Percentiles rank a stretch among this genome's conserved stretches.
Conservation (phyloP, 106 monocot genomes). For the Apostasia shenzhenica region DNA sequence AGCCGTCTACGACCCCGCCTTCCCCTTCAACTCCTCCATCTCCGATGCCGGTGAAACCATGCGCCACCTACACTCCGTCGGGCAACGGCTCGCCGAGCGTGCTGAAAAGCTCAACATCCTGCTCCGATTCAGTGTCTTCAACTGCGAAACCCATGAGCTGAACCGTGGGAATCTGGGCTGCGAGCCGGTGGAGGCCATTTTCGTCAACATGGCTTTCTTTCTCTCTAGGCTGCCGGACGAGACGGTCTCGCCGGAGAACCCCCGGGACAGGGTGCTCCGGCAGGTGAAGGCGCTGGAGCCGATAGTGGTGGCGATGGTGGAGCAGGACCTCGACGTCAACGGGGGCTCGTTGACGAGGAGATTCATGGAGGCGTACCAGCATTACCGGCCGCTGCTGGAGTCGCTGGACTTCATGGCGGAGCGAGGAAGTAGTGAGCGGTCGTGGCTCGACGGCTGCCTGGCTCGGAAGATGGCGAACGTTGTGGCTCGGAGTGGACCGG, state of each 20-base stretch:
- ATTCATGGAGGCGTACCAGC: constrained; percentile 40
- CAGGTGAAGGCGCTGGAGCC: constrained; percentile 36
- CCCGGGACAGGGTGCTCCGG: constrained; percentile 62
- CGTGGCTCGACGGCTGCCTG: constrained; percentile 36
- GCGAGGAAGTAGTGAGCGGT: constrained; percentile 23
- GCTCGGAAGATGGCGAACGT: constrained; percentile 40
- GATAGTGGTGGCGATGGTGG: constrained; percentile 38
- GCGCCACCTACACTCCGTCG: constrained; percentile 15
- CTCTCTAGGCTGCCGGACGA: constrained; percentile 60
- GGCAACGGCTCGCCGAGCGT: constrained; percentile 21
- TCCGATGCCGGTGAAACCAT: not conserved
- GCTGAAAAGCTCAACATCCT: constrained; percentile 26
- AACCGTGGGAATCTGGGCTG: constrained; percentile 29
- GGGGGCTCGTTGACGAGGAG: constrained; percentile 51
- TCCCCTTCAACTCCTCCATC: constrained; percentile 2
- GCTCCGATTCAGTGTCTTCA: constrained; percentile 40
- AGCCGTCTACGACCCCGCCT: constrained; percentile 9
- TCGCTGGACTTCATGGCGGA: constrained; percentile 30
- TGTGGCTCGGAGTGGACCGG: constrained; percentile 38
- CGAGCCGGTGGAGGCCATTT: constrained; percentile 53
- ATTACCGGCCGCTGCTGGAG: constrained; percentile 53
- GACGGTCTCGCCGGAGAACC: constrained; percentile 67
- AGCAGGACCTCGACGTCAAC: constrained; percentile 67
- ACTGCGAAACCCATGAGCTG: constrained; percentile 24
- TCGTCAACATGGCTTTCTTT: constrained; percentile 52